A percentile compares a stretch with the other conserved stretches of the same genome.
Conservation (phyloP, 495 filamentous ascomycete species). For the Talaromyces nanjingensis region DNA sequence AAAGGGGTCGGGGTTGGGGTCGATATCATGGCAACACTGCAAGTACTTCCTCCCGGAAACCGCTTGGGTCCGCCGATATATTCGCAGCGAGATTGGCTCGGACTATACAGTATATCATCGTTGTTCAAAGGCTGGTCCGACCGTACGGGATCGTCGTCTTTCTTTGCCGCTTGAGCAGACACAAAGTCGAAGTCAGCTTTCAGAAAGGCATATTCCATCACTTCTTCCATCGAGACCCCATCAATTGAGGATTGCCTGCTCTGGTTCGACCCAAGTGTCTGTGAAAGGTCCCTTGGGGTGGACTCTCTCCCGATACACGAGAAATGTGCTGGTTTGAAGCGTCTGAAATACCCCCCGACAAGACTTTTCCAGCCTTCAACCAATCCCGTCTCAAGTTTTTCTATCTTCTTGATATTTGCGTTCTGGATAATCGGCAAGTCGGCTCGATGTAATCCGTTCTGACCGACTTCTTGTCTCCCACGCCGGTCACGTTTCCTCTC, state of each 20-base stretch:
- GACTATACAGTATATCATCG: slow-evolving; percentile 68
- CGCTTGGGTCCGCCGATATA: slow-evolving; percentile 62
- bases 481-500: slow-evolving; percentile 5
- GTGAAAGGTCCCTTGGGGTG: slow-evolving; percentile 3
- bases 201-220: slow-evolving; percentile 82
- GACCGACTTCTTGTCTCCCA: neutral
- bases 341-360: slow-evolving; percentile 88
- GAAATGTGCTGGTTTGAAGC: slow-evolving; percentile 73
- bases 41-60: slow-evolving; percentile 89
- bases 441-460: slow-evolving; percentile 7
- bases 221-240: slow-evolving; percentile 39
- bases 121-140: slow-evolving; percentile 72
- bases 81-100: slow-evolving; percentile 47
- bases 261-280: slow-evolving; percentile 3
- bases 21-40: slow-evolving; percentile 80
- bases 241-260: slow-evolving; percentile 5
- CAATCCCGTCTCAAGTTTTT: slow-evolving; percentile 56
- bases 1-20: slow-evolving; percentile 87
- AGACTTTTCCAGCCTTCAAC: slow-evolving; percentile 72
- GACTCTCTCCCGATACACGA: slow-evolving; percentile 14
- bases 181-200: slow-evolving; percentile 90
- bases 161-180: slow-evolving; percentile 69
- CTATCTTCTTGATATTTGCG: slow-evolving; percentile 27
- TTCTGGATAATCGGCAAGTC: slow-evolving; percentile 33
- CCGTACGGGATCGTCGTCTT: slow-evolving; percentile 58